Base-by-base conservation (phyloP, 2,329 filamentous ascomycete species). In the Alternaria brassicicola region DNA sequence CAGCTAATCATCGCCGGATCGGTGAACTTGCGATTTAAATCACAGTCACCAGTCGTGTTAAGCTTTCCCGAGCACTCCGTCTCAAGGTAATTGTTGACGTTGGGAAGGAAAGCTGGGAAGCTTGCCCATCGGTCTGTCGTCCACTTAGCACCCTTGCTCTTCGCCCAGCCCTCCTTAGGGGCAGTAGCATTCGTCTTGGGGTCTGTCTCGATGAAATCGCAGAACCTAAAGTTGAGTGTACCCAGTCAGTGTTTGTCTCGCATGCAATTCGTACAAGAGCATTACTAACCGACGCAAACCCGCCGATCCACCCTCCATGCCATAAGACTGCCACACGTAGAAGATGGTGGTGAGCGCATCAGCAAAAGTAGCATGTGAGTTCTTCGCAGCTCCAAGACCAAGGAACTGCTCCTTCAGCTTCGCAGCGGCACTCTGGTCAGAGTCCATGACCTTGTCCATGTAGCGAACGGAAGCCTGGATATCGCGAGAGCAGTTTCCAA, bases 321-420 rank as follows among this genome's bases (percentile, higher is more conserved):
- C 82, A 41, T 78, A 79, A 0, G 64, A 69, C 50, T 84, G 82
- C 74, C 81, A 84, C 3, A 69, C 71, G n/a, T 66, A 70, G 56
- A 78, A 81, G 5, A 79, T 71, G 1, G 70, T 73, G 2, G 64
- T 66, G 3, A 85, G 68, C 0, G 79, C 80, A 23, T 80, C 75
- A 0, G 79, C 81, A 60, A 85, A 84, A 17, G 77, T 80, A 0
- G 75, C 78, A 52, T 84, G 80, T 19, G 69, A 76, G 64, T 82
- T 84, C 1, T 74, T 72, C 3, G 78, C 81, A 0, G 79, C 81
- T 0, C 78, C 81, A 3, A 72, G 64, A 8, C 83, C 82, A 13
- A 85, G 77, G 66, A 85, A 84, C 5, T 77, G 63, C 54, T 78
- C 69, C 62, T 85, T 85, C 36, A 85, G 76, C 0, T 70, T 67